These are phyloP conservation scores for Candida cerambycidarum DNA, from an alignment of 805 yeast genomes.

Conservation along the genomic window DNA sequence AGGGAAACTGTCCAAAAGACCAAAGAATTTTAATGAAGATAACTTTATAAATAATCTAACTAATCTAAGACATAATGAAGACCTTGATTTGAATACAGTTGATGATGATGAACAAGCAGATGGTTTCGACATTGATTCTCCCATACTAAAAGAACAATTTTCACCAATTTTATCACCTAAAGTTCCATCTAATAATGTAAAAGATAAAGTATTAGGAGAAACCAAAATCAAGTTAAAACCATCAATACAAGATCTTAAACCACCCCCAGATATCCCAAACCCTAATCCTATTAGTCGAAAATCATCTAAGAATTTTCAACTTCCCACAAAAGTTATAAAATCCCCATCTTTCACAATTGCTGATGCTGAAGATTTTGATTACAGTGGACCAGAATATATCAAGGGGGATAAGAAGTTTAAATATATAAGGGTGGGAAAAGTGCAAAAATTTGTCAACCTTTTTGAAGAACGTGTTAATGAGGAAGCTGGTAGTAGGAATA, in stretches of 20 bases:
- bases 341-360: constrained; percentile 14
- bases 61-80: constrained; percentile 32
- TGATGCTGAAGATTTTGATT: constrained; percentile 13
- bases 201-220: neutral
- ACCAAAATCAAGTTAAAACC: constrained; percentile 12
- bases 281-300: constrained; percentile 5
- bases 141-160: neutral
- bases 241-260: constrained; percentile 11
- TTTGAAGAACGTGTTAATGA: constrained; percentile 36
- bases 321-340: constrained; percentile 9
- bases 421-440: constrained; percentile 46
- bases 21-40: constrained; percentile 7
- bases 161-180: neutral
- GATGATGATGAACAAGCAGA: constrained; percentile 3
- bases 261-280: constrained; percentile 7
- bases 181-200: neutral
- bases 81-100: constrained; percentile 6
- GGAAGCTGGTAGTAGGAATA: constrained; percentile 11
- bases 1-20: constrained; percentile 3
- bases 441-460: constrained; percentile 43
- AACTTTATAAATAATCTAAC: constrained; percentile 23
- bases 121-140: neutral
- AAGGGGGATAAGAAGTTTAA: constrained; percentile 43
- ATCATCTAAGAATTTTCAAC: constrained; percentile 9
- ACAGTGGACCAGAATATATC: constrained; percentile 33